phyloP scores from a whole-genome alignment of 2,329 filamentous ascomycete genomes.

The Chalaropsis ovoidea region DNA sequence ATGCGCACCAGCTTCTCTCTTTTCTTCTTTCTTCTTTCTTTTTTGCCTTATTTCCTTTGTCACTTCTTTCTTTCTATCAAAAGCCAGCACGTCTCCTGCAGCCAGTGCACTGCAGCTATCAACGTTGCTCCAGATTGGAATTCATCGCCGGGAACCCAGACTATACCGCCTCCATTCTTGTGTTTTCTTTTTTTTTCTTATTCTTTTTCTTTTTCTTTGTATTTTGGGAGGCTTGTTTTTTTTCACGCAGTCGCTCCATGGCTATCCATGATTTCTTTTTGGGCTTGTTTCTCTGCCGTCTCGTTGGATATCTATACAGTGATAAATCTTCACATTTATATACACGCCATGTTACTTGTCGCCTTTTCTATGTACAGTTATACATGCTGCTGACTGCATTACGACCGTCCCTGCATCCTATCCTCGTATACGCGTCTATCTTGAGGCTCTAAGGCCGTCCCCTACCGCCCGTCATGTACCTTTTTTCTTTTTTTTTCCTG shows the following conservation, averaged over 20 bases:
- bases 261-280: not conserved
- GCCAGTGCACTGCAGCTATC: not conserved
- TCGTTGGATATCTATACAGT: not conserved
- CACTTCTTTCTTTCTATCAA: not conserved
- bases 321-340: not conserved
- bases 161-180: constrained; percentile 13
- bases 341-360: not conserved
- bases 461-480: not conserved
- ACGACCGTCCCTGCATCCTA: not conserved
- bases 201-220: not conserved
- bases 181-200: constrained; percentile 6
- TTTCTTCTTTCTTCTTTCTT: not conserved
- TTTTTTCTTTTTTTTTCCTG: not conserved
- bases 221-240: not conserved
- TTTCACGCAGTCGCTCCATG: not conserved
- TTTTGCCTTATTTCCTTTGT: not conserved
- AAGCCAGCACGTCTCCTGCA: not conserved
- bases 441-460: constrained; percentile 1
- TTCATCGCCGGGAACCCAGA: constrained; percentile 11
- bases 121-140: constrained; percentile 6
- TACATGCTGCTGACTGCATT: not conserved
- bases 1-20: not conserved
- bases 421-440: constrained; percentile 1
- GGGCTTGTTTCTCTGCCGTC: not conserved
- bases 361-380: not conserved